These are phyloP conservation scores for Candida ulmi DNA, from an alignment of 805 yeast genomes.

Conservation along the genomic window DNA sequence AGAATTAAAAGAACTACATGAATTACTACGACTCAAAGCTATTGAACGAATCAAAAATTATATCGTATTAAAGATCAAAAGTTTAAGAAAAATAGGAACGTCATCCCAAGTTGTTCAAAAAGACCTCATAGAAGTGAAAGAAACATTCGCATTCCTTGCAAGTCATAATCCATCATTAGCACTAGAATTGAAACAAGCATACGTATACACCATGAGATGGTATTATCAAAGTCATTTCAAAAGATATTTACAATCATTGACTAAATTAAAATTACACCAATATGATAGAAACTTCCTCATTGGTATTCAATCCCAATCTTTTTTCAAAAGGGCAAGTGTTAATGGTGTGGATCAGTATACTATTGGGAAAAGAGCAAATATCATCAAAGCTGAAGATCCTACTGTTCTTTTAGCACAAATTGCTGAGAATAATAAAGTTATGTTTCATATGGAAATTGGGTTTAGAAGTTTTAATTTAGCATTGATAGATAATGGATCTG, in stretches of 20 bases:
- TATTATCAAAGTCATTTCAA: conserved; percentile 77
- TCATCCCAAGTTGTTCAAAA: conserved; percentile 75
- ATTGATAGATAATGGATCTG: conserved; percentile 67
- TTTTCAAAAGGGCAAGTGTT: conserved; percentile 9
- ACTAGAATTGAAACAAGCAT: conserved; percentile 69
- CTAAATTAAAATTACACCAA: conserved; percentile 48
- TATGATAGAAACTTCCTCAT: conserved; percentile 54
- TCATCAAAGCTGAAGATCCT: conserved; percentile 48
- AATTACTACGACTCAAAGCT: conserved; percentile 58
- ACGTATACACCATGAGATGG: conserved; percentile 88
- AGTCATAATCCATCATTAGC: conserved; percentile 58
- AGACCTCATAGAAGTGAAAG: conserved; percentile 56
- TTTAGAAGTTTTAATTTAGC: conserved; percentile 71
- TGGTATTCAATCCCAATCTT: conserved; percentile 30
- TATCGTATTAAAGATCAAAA: conserved; percentile 58
- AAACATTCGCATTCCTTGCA: conserved; percentile 52
- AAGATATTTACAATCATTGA: conserved; percentile 68
- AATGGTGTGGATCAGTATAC: conserved; percentile 24
- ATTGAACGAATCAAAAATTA: conserved; percentile 73
- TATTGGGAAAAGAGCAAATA: conserved; percentile 46
- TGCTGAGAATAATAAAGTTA: conserved; percentile 68
- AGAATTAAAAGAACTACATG: conserved; percentile 31
- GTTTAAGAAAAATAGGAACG: conserved; percentile 54
- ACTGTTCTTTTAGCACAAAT: conserved; percentile 76
- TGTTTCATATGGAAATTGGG: conserved; percentile 67